These are phyloP conservation scores for Aspergillus sp. DNA, from an alignment of 2,329 filamentous ascomycete genomes.

Conservation along the genomic window DNA sequence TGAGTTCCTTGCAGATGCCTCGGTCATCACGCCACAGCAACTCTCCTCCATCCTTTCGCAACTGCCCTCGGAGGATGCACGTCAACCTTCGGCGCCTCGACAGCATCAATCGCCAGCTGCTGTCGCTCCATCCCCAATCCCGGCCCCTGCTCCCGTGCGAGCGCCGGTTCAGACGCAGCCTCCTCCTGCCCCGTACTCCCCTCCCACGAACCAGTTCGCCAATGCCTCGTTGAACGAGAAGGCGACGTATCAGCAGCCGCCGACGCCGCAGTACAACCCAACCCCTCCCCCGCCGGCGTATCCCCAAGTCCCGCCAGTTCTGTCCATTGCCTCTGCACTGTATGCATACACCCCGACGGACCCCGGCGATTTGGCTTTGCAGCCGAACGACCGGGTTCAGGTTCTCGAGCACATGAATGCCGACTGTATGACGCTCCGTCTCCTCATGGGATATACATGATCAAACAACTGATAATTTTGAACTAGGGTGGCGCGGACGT, in stretches of 20 bases:
- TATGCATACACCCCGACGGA: constrained; percentile 82
- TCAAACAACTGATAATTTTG: constrained; percentile 15
- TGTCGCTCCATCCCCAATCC: constrained; percentile 20
- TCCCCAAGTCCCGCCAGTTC: constrained; percentile 50
- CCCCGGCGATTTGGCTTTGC: constrained; percentile 75
- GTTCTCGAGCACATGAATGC: constrained; percentile 93
- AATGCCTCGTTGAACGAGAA: constrained; percentile 45
- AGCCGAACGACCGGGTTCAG: constrained; percentile 75
- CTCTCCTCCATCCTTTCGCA: constrained; percentile 73
- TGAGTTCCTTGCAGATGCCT: constrained; percentile 80
- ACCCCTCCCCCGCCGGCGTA: constrained; percentile 56
- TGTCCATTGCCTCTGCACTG: constrained; percentile 75
- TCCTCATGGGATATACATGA: not conserved
- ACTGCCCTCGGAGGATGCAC: constrained; percentile 59
- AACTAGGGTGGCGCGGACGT: constrained; percentile 71
- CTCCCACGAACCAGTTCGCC: constrained; percentile 40
- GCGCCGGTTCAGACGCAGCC: constrained; percentile 13
- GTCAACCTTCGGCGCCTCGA: constrained; percentile 16
- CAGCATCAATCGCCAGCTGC: constrained; percentile 25
- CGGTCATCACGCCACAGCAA: constrained; percentile 71
- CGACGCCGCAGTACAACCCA: constrained; percentile 40
- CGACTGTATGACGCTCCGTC: constrained; percentile 61
- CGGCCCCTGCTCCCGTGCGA: constrained; percentile 29
- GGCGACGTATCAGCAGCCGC: constrained; percentile 31
- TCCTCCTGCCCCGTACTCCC: constrained; percentile 34